Conservation (phyloP, 768 basidiomycete genomes). For the Russula dissimulans region DNA sequence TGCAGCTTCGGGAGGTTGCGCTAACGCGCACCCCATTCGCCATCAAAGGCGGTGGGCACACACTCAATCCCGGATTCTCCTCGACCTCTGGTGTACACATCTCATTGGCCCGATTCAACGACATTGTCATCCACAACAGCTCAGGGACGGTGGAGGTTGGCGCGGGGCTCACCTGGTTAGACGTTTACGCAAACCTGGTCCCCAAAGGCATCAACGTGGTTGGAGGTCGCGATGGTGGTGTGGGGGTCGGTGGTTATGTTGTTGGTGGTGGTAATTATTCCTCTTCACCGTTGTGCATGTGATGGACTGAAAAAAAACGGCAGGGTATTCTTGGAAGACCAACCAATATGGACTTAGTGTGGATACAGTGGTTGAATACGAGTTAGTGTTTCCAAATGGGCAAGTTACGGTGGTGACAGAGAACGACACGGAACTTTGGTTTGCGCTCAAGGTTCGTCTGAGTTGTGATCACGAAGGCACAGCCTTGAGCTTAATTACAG, state of each 20-base stretch:
- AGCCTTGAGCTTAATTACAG: background rate
- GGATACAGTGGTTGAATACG: constrained; percentile 26
- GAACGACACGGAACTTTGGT: constrained; percentile 11
- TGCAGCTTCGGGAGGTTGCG: background rate
- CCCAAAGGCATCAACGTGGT: constrained; percentile 20
- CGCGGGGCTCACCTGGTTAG: constrained; percentile 23
- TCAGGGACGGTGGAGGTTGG: constrained; percentile 17
- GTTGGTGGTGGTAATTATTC: constrained; percentile 20
- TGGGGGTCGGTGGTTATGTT: constrained; percentile 21
- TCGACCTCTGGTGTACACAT: constrained; percentile 25
- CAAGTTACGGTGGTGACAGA: constrained; percentile 2
- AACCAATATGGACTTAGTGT: constrained; percentile 29
- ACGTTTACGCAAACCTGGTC: constrained; percentile 21
- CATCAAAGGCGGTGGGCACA: constrained; percentile 24
- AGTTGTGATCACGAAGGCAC: too few species aligned
- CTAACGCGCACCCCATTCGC: constrained; percentile 4
- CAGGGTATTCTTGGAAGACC: constrained; percentile 29
- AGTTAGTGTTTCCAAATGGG: constrained; percentile 28
- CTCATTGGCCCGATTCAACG: constrained; percentile 19
- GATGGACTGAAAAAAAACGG: background rate
- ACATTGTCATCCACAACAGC: constrained; percentile 6
- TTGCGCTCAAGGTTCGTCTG: constrained; percentile 6
- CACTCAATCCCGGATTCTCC: constrained; percentile 21
- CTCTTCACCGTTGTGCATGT: background rate
- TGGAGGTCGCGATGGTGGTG: constrained; percentile 21